Conservation (phyloP, 441 rosid genomes). For the Viola pubescens region DNA sequence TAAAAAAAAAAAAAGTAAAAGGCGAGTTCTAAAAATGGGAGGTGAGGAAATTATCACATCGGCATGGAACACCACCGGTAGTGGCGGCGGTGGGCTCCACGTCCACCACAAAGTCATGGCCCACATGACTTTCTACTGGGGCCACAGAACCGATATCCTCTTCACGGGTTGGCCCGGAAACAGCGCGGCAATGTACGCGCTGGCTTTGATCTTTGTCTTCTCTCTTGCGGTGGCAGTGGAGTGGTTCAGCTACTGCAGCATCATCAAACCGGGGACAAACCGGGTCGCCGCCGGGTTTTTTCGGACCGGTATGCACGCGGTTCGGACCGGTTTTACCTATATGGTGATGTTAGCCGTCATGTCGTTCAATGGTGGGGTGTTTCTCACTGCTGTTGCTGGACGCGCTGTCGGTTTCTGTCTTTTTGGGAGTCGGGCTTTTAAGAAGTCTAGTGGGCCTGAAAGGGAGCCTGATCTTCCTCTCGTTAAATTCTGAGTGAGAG, state of each 20-base stretch:
- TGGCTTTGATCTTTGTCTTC: constrained; percentile 54
- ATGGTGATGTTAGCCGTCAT: constrained; percentile 52
- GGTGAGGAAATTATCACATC: constrained; percentile 11
- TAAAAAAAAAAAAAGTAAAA: too few relatives aligned
- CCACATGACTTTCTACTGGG: constrained; percentile 63
- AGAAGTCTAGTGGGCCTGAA: constrained; percentile 15
- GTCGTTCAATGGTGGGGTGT: constrained; percentile 55
- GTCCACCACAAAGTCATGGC: constrained; percentile 16
- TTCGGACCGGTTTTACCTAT: constrained; percentile 36
- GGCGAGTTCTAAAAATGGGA: neutral
- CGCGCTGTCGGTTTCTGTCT: constrained; percentile 39
- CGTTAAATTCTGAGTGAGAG: constrained; percentile 3
- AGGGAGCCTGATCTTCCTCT: constrained; percentile 23
- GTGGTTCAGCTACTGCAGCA: constrained; percentile 30
- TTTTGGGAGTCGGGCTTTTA: constrained; percentile 32
- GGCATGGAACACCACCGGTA: constrained; percentile 27
- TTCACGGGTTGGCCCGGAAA: constrained; percentile 76
- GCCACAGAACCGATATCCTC: constrained; percentile 44
- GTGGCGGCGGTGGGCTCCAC: constrained; percentile 5
- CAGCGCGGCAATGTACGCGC: constrained; percentile 48
- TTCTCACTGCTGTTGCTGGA: constrained; percentile 41
- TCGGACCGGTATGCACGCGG: constrained; percentile 28
- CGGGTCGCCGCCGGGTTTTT: constrained; percentile 36
- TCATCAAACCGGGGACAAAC: constrained; percentile 31
- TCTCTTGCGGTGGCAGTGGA: constrained; percentile 50